Evolutionary conservation across 78 protist genomes (phyloP), one percentile per base, ranked within the genome.

Genomic region (Mastigamoeba balamuthi): DNA sequence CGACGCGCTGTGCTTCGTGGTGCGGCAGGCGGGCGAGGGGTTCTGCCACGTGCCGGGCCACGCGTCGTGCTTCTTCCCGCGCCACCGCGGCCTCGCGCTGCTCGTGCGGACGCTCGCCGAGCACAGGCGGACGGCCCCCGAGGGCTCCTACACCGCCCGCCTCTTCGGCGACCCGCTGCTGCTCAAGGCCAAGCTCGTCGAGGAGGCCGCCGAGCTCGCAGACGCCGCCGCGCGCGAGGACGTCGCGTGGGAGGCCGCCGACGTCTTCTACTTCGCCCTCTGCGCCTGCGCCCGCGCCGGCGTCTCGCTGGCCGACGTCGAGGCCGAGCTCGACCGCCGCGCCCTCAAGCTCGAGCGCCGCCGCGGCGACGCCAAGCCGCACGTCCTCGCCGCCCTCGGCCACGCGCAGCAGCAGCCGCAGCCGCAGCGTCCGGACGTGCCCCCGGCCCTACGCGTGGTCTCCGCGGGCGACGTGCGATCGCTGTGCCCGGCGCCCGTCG

Each of bases 221-320:
- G 81, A 64, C 42, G 84, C 78, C 38, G 23, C 7, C 40, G 17
- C 25, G 6, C 3, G 44, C 29, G 74, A 41, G 0, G 73, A 76
- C 33, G 30, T 76, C 1, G 82, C 77, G 4, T 33, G 67, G 9
- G 92, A 88, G 53, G 85, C 88, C 0, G 92, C 92, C 38, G 92
- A 88, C 66, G 58, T 88, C 35, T 1, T 82, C 35, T 88, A 76
- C 79, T 88, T 88, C 40, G 70, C 75, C 27, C 6, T 83, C 41
- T 69, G 27, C 9, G 1, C 25, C 5, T 38, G 72, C 23, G 82
- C 58, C 5, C 38, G 36, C 7, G 71, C 36, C 9, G 82, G 78
- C 23, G 77, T 80, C 28, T 0, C 33, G 23, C 66, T 85, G 69
- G 69, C 25, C 1, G 78, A 74, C 64, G 82, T 85, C 3, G 85